Percentiles rank a stretch among this genome's conserved stretches.
These are phyloP conservation scores for Cyanidioschyzon merolae DNA, from an alignment of 23 red algal genomes.

Conservation along the genomic window DNA sequence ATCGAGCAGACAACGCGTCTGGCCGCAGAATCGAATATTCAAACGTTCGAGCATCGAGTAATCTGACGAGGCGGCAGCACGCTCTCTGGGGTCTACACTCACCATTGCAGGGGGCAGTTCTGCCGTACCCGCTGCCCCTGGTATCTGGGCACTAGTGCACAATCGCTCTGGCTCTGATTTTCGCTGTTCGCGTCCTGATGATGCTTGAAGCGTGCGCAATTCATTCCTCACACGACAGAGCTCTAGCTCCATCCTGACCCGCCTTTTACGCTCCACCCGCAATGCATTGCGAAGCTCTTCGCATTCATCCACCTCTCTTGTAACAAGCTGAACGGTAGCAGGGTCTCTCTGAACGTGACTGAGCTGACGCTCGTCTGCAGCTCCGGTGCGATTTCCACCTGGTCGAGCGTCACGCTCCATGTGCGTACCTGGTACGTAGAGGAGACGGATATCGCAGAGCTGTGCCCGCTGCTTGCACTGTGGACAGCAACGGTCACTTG, in stretches of 20 bases:
- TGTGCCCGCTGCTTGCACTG: constrained; percentile 11
- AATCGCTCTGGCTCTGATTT: background rate
- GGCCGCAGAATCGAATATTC: background rate
- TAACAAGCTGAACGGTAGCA: background rate
- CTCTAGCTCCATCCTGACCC: background rate
- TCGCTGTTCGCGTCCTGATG: too few relatives aligned
- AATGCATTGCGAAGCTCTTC: background rate
- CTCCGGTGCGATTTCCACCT: background rate
- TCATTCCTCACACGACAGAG: background rate
- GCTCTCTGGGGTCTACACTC: too few relatives aligned
- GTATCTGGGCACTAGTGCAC: too few relatives aligned
- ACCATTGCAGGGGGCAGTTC: too few relatives aligned
- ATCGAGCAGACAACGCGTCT: background rate
- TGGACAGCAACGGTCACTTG: background rate
- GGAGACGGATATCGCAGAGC: background rate
- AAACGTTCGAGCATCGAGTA: background rate
- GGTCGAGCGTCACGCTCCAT: too few relatives aligned
- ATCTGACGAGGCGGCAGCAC: too few relatives aligned
- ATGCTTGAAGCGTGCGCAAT: background rate
- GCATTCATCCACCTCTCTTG: background rate
- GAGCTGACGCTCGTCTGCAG: background rate
- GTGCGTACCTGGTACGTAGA: background rate
- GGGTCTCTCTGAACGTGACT: background rate
- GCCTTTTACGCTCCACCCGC: background rate
- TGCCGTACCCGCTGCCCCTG: too few relatives aligned